These are phyloP conservation scores for Trichoderma asperellum DNA, from an alignment of 2,329 filamentous ascomycete species.

Conservation along the genomic window DNA sequence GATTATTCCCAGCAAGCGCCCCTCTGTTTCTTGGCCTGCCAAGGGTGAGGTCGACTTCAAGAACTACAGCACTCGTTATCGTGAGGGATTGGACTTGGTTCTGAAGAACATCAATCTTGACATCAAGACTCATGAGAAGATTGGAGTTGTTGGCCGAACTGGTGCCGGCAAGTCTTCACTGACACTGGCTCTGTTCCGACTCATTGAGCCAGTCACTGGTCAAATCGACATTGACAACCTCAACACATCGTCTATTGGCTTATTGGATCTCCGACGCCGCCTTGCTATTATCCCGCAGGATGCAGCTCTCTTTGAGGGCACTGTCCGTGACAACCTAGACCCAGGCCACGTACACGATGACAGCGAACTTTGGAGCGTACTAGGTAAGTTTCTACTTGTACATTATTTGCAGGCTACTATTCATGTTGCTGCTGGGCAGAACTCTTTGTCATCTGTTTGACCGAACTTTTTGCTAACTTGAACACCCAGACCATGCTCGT, in stretches of 20 bases:
- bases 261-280: constrained; percentile 84
- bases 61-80: constrained; percentile 93
- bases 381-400: constrained; percentile 63
- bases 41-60: constrained; percentile 87
- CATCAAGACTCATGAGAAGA: constrained; percentile 97
- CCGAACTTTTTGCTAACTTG: constrained; percentile 25
- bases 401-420: neutral
- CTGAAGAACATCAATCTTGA: constrained; percentile 89
- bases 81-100: constrained; percentile 85
- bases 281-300: constrained; percentile 98
- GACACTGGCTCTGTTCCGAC: constrained; percentile 89
- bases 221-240: constrained; percentile 87
- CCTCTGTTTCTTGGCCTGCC: constrained; percentile 88
- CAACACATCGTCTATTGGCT: constrained; percentile 86
- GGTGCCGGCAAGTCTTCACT: constrained; percentile 95
- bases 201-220: constrained; percentile 85
- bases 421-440: neutral
- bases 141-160: constrained; percentile 94
- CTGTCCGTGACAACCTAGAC: constrained; percentile 91
- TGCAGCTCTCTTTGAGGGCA: constrained; percentile 92
- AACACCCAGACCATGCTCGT: constrained; percentile 77
- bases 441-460: neutral
- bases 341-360: constrained; percentile 95
- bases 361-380: constrained; percentile 93
- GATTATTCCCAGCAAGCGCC: constrained; percentile 84